Evolutionary conservation across 2,329 filamentous ascomycete genomes (phyloP).

Genomic region (Alternaria burnsii): DNA sequence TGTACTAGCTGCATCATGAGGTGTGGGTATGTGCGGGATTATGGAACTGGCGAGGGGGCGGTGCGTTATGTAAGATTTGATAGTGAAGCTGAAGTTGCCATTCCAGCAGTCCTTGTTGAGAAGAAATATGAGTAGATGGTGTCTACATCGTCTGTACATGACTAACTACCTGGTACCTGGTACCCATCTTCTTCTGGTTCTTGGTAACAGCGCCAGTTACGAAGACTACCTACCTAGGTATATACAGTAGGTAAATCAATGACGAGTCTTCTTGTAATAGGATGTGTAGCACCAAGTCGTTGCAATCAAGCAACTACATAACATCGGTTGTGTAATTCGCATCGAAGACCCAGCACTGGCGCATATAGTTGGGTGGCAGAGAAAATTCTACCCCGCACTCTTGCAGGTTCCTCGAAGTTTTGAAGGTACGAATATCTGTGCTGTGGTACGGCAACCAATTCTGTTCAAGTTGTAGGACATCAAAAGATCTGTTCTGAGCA

Average conservation of each 20-base stretch:
- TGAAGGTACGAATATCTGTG: neutral
- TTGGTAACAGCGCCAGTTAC: neutral
- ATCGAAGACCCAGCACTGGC: constrained; percentile 1
- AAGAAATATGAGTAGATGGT: neutral
- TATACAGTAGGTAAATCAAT: neutral
- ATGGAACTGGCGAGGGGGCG: constrained; percentile 1
- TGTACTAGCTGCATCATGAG: neutral
- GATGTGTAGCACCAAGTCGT: neutral
- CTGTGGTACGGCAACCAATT: neutral
- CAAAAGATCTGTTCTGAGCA: neutral
- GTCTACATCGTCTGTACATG: neutral
- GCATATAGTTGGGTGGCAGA: constrained; percentile 9
- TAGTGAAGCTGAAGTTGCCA: neutral
- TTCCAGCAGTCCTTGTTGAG: neutral
- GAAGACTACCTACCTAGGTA: neutral
- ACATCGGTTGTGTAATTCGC: constrained; percentile 5
- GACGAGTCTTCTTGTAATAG: neutral
- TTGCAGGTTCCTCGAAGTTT: constrained; percentile 5
- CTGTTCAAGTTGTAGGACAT: neutral
- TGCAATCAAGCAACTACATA: neutral
- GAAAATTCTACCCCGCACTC: constrained; percentile 5
- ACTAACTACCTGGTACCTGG: neutral
- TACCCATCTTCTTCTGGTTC: neutral
- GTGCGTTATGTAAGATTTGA: neutral
- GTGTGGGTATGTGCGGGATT: neutral